These are phyloP conservation scores for Acaromyces ingoldii DNA, from an alignment of 1,284 basidiomycete genomes.

Conservation along the genomic window DNA sequence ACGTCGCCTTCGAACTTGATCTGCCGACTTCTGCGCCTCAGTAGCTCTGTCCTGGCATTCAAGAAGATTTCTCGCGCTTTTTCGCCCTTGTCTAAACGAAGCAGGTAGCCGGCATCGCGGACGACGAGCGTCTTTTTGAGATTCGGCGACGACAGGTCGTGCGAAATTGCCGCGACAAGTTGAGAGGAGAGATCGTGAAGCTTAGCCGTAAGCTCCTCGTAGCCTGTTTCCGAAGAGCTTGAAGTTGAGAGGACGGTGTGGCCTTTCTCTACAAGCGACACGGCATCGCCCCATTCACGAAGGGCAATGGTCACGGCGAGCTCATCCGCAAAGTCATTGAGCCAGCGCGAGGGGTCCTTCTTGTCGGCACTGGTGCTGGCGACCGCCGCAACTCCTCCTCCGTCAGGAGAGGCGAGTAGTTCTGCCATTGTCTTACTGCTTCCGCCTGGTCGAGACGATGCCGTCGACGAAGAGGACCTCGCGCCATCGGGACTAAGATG, in stretches of 20 bases:
- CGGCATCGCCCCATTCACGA: slow-evolving; percentile 81
- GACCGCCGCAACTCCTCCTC: not conserved
- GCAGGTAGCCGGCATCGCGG: slow-evolving; percentile 66
- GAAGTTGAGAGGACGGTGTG: slow-evolving; percentile 62
- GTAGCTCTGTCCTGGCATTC: slow-evolving; percentile 68
- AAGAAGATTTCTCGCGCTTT: slow-evolving; percentile 80
- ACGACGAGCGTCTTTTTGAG: slow-evolving; percentile 75
- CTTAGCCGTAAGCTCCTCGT: slow-evolving; percentile 17
- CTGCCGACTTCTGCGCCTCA: slow-evolving; percentile 70
- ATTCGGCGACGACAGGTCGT: slow-evolving; percentile 67
- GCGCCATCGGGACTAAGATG: slow-evolving; percentile 17
- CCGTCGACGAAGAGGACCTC: slow-evolving; percentile 9
- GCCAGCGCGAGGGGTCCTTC: slow-evolving; percentile 61
- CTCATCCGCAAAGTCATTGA: slow-evolving; percentile 84
- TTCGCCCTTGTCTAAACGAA: slow-evolving; percentile 70
- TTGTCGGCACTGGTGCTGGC: slow-evolving; percentile 14
- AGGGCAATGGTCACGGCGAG: slow-evolving; percentile 85
- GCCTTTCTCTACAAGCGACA: slow-evolving; percentile 73
- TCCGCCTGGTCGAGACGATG: slow-evolving; percentile 17
- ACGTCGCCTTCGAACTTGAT: slow-evolving; percentile 89
- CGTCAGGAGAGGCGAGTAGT: no score
- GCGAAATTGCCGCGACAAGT: slow-evolving; percentile 68
- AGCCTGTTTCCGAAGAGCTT: slow-evolving; percentile 48
- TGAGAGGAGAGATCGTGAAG: slow-evolving; percentile 19
- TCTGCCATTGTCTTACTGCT: no score